Evolutionary conservation across 306 rosid genomes (phyloP), one percentile per base, ranked within the genome.

Genomic region (Geum urbanum): DNA sequence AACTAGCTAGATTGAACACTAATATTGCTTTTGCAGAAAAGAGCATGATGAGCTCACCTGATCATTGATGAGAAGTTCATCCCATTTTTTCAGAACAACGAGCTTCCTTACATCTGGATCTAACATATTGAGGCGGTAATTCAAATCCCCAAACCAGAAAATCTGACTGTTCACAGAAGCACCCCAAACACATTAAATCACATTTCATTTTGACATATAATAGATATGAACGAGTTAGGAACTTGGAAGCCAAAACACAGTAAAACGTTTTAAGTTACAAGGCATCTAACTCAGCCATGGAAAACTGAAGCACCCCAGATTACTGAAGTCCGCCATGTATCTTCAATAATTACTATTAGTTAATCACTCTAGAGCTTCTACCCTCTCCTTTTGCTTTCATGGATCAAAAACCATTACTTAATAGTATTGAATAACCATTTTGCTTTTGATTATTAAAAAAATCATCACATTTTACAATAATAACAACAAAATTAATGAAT

Each of bases 91-190:
- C 69, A 73, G 78, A 72, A 86, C 85, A 52, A 94, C 78, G 40
- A 91, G 79, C 74, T 78, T 84, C 76, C 97, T 80, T 35, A 80
- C 85, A 48, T 91, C 86, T 0, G 24, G 53, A 37, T 91, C 97
- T 81, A 81, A 69, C 88, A 87, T 77, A 45, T 81, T 87, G 84
- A 94, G 83, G 8, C 99, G 99, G 72, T 91, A 94, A 74, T 94
- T 94, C 85, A 94, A 86, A 75, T 94, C 97, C 52, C 99, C 97
- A 32, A 94, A 87, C 99, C 97, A 94, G 87, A 94, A 89, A 62
- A 94, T 84, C 80, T 94, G 91, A 63, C 99, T 91, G 96, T 61
- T 74, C 12, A 65, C 66, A 74, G 22, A 66, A 77, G 74, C 63
- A 82, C 61, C 35, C 48, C 63, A 63, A 51, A 52, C 62, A 39